Evolutionary conservation across 2,329 filamentous ascomycete species (phyloP), one percentile per base, ranked within the genome.

Genomic region (Pleoardoris graminearum): DNA sequence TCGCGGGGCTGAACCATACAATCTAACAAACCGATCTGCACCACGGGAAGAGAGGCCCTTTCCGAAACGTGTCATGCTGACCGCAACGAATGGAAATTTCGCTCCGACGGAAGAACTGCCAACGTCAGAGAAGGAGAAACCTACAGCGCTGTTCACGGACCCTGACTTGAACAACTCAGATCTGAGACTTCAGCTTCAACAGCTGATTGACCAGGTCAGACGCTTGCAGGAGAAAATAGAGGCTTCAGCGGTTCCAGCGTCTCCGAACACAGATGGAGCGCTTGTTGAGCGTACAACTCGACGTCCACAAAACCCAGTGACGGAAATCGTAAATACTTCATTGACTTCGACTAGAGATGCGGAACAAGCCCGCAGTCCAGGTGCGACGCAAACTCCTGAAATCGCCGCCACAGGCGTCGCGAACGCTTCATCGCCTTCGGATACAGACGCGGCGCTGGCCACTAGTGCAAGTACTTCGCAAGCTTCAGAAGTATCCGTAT

Each of bases 181-280:
- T 17, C 25, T 60, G 21, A 43, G 38, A 35, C 56, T 53, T 19
- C 55, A 60, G 22, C 41, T 65, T 7, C 48, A 60, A n/a, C 48
- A 51, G 25, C 45, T 65, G 5, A 49, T 48, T 10, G 53, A 62
- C 32, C 52, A 62, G 42, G 53, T 63, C 17, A 60, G 43, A 29
- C 22, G 48, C 29, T 35, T 65, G 25, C 52, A 61, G 35, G 48
- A 51, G 23, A 36, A 37, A n/a, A 29, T 47, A 10, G n/a, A n/a
- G n/a, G n/a, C n/a, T n/a, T n/a, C n/a, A n/a, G n/a, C n/a, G n/a
- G 25, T 10, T 27, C 10, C 25, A 27, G 5, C 35, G 21, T 27
- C 7, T 17, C 14, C 16, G 22, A 30, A 14, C 10, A 6, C 25
- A 8, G 5, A 8, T 27, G 3, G 10, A n/a, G 6, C 22, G 10